Evolutionary conservation across 345 rosid genomes (phyloP), one percentile per base, ranked within the genome.

Genomic region (Corymbia maculata): DNA sequence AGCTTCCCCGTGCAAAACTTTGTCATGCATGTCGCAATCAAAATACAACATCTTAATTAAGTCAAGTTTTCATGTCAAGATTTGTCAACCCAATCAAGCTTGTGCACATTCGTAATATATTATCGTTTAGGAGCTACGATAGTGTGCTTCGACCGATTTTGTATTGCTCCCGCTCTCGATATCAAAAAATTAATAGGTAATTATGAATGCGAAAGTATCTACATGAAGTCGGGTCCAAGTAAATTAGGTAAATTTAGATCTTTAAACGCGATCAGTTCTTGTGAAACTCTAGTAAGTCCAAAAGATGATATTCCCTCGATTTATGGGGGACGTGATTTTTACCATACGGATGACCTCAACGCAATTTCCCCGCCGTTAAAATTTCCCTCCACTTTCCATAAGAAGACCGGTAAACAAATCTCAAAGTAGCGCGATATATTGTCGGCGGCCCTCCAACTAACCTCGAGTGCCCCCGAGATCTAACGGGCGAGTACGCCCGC

Each of bases 391-490:
- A 32, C 8, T 36, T 70, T 70, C 45, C 82, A 70, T 70, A 17
- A 70, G 9, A 17, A 70, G 9, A 24, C 82, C 47, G 26, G 47
- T 70, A 10, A 70, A 36, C 82, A 19, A 26, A 49, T 49, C 55
- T 50, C 52, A 90, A 87, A 79, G 86, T 89, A 80, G 86, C 93
- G 92, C 92, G 94, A 93, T 75, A 92, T 85, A 89, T 90, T 94
- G 96, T 93, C 95, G 96, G 96, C 92, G 93, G 49, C 86, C 44
- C 47, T 17, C 89, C 86, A 80, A 32, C 16, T 13, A 36, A 24
- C 32, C 85, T 32, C 85, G 30, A 87, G 86, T n/a, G 42, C 82
- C 32, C 15, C 14, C 70, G 86, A 57, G 86, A 90, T 82, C 88
- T 2, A 51, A 82, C 88, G 91, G 91, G 90, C 90, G 87, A 51